Evolutionary conservation across 2,329 filamentous ascomycete species (phyloP), one percentile per base, ranked within the genome.

Genomic region (Xylariaceae sp.): DNA sequence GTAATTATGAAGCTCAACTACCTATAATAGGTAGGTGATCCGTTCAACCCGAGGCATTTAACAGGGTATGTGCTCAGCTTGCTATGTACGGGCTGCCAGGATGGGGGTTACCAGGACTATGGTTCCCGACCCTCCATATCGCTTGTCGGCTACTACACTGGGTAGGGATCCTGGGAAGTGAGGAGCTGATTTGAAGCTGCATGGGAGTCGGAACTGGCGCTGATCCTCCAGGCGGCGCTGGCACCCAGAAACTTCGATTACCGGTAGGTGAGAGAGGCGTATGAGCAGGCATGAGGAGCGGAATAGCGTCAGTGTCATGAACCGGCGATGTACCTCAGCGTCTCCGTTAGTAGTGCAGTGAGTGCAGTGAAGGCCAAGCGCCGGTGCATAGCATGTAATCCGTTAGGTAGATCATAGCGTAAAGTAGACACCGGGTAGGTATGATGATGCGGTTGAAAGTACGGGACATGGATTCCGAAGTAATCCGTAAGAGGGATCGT

Each of bases 71-170:
- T 45, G n/a, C 17, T 44, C 51, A 58, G 51, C 55, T 58, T 56
- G 42, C 42, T 45, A 18, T 18, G 17, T 18, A 45, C 42, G 42
- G 42, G 11, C 13, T 45, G 57, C 62, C 18, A 56, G 62, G 62
- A 52, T 62, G 47, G 42, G 11, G 54, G 62, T 62, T 64, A 61
- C 62, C 62, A 64, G 59, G 59, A 64, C 52, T 60, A 49, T 62
- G 62, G 62, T 64, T 62, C 62, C 59, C 50, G 59, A 62, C 62
- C 62, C 62, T 64, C 59, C 60, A 57, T 50, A 34, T 62, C 54
- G 54, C 48, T n/a, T 50, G 60, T 55, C 51, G 60, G 54, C 56
- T 60, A 23, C 49, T 51, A 13, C 42, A 6, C 13, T 10, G 37
- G 37, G 18, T 17, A 17, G 13, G 48, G 48, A 57, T 57, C 49